These are phyloP conservation scores for Cyclostephanos tholiformis DNA, from an alignment of 108 stramenopile genomes.

Conservation along the genomic window DNA sequence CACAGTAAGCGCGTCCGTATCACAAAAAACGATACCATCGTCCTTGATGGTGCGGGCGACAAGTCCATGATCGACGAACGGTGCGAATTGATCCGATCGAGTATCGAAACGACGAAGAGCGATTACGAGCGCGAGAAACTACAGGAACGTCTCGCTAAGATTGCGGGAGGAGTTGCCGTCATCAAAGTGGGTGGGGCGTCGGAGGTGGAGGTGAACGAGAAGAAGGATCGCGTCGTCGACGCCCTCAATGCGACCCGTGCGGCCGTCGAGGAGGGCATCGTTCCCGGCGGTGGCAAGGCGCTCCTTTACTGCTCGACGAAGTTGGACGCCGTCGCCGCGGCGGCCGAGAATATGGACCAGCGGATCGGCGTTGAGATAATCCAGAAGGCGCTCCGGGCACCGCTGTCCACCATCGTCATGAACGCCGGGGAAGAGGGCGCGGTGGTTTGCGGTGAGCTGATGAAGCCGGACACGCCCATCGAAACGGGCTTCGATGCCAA, in stretches of 20 bases:
- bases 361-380: conserved; percentile 98
- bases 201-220: conserved; percentile 99
- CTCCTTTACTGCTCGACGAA: conserved; percentile 97
- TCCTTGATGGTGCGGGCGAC: conserved; percentile 95
- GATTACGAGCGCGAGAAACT: conserved; percentile 99
- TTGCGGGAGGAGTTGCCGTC: conserved; percentile 98
- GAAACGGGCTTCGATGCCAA: conserved; percentile 90
- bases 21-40: conserved; percentile 98
- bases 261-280: conserved; percentile 99
- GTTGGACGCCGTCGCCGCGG: conserved; percentile 75
- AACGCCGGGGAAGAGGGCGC: conserved; percentile 99
- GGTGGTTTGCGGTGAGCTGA: conserved; percentile 95
- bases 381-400: conserved; percentile 92
- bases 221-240: conserved; percentile 99
- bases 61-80: conserved; percentile 90
- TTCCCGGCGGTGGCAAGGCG: conserved; percentile 99
- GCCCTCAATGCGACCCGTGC: conserved; percentile 99
- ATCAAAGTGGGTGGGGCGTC: conserved; percentile 98
- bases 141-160: conserved; percentile 98
- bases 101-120: conserved; percentile 94
- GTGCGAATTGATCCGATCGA: conserved; percentile 92
- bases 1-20: conserved; percentile 91
- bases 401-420: conserved; percentile 90
- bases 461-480: conserved; percentile 72
- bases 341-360: conserved; percentile 97